phyloP scores from a whole-genome alignment of 1,284 basidiomycete species.

The Papiliotrema flavescens region DNA sequence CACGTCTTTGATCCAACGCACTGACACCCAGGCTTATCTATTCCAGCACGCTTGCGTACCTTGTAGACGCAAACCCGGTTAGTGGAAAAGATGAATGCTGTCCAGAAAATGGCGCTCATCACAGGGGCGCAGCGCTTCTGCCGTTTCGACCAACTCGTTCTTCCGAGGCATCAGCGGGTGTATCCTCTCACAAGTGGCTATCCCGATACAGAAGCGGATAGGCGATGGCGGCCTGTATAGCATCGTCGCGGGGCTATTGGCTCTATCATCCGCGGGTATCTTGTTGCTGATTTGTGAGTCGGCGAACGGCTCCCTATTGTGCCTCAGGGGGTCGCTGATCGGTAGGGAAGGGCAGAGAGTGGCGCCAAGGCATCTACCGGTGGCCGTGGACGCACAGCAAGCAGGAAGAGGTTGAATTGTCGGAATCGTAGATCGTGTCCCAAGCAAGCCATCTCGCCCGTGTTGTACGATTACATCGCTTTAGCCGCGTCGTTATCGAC shows the following conservation, averaged over 20 bases:
- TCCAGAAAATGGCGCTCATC: no score
- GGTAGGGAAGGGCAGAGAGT: conserved; percentile 23
- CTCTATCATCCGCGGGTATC: conserved; percentile 45
- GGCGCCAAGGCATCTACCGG: conserved; percentile 16
- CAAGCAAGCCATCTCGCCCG: neutral
- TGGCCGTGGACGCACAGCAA: conserved; percentile 13
- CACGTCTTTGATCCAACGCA: neutral
- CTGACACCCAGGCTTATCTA: conserved; percentile 35
- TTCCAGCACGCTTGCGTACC: conserved; percentile 54
- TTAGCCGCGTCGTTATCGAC: no score
- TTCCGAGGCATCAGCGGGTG: conserved; percentile 41
- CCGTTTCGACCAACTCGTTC: conserved; percentile 44
- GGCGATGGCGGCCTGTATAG: conserved; percentile 73
- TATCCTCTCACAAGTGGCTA: conserved; percentile 43
- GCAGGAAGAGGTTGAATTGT: neutral
- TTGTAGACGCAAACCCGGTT: conserved; percentile 61
- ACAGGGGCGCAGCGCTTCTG: conserved; percentile 35
- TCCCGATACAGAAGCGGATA: conserved; percentile 51
- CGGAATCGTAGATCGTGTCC: neutral
- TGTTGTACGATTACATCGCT: neutral
- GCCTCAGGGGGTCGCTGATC: conserved; percentile 2
- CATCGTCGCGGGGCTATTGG: conserved; percentile 62
- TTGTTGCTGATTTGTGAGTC: conserved; percentile 23
- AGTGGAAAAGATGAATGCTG: neutral
- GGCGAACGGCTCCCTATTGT: neutral